Evolutionary conservation across 345 rosid species (phyloP).

Genomic region (Arabis alpina): DNA sequence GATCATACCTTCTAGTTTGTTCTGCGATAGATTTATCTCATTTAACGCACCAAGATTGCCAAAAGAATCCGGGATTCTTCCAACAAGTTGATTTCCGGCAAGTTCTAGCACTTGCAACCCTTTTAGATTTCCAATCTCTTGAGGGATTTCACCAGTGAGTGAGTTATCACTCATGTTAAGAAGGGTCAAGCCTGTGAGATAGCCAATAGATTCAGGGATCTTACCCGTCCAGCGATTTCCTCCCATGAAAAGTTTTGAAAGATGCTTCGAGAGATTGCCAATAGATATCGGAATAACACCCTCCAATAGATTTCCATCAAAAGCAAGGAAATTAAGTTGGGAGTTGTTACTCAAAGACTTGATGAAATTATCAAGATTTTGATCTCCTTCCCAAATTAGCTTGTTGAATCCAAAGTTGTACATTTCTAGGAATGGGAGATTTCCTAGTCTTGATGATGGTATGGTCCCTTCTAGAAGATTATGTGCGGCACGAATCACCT

Average conservation of each 20-base stretch:
- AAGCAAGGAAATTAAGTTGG: constrained; percentile 45
- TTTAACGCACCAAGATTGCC: constrained; percentile 49
- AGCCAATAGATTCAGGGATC: constrained; percentile 45
- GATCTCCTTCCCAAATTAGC: constrained; percentile 38
- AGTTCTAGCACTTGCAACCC: constrained; percentile 49
- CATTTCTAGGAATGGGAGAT: constrained; percentile 48
- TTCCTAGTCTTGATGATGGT: constrained; percentile 46
- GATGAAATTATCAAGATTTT: constrained; percentile 44
- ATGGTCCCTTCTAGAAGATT: constrained; percentile 50
- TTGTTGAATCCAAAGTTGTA: constrained; percentile 48
- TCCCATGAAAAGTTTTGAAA: constrained; percentile 46
- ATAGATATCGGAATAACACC: constrained; percentile 53
- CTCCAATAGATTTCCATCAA: constrained; percentile 47
- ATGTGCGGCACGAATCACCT: constrained; percentile 40
- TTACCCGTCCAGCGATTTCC: constrained; percentile 46
- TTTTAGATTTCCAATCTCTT: constrained; percentile 45
- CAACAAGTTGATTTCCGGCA: constrained; percentile 48
- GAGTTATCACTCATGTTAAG: constrained; percentile 50
- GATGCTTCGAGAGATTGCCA: constrained; percentile 50
- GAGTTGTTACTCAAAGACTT: constrained; percentile 49
- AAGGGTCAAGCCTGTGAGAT: constrained; percentile 48
- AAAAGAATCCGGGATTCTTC: constrained; percentile 47
- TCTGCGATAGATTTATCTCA: constrained; percentile 51
- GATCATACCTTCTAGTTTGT: constrained; percentile 47
- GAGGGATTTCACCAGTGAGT: constrained; percentile 52